Base-by-base conservation (phyloP, 2,329 filamentous ascomycete species). In the Teratosphaeria destructans region DNA sequence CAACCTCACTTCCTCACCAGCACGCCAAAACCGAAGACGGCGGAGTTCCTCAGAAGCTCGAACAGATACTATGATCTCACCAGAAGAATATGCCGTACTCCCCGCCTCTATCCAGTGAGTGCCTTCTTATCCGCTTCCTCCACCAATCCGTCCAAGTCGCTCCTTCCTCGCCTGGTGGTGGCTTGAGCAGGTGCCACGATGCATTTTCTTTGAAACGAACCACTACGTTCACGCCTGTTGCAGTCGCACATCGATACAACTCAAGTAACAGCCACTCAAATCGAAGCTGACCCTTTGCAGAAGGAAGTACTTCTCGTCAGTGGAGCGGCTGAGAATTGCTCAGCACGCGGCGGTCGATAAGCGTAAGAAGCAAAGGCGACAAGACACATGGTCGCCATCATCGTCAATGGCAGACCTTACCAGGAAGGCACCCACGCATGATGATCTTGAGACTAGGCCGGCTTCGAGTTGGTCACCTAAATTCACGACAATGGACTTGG, bases 241-340 rank as follows among this genome's bases (percentile, higher is more conserved):
- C 19, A 35, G 23, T 19, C 23, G 14, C 26, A 10, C 19, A 11
- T 26, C 54, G 11, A 26, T 37, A 10, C 39, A 19, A 27, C 29
- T 35, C 12, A 27, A 23, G 43, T 14, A 12, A 23, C 52, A 52
- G 19, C 23, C 27, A 52, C 35, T 16, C 8, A 35, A 29, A 32
- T 43, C 37, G 55, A 60, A 29, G 61, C 67, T 69, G 55, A 67
- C 60, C 32, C 55, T 26, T 26, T 23, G 39, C 70, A 79, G 77
- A 68, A 74, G 74, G 68, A 79, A 90, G 83, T 89, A 88, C 75
- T 89, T 90, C 75, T 88, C 86, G 35, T 85, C 83, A 7, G 79
- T 87, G 63, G 87, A 90, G 73, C 82, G 86, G 60, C 79, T 88
- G 60, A 83, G 84, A 66, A 84, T 90, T 70, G 82, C 81, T 56